These are phyloP conservation scores for Epicoccum nigrum DNA, from an alignment of 2,329 filamentous ascomycete species.

Conservation along the genomic window DNA sequence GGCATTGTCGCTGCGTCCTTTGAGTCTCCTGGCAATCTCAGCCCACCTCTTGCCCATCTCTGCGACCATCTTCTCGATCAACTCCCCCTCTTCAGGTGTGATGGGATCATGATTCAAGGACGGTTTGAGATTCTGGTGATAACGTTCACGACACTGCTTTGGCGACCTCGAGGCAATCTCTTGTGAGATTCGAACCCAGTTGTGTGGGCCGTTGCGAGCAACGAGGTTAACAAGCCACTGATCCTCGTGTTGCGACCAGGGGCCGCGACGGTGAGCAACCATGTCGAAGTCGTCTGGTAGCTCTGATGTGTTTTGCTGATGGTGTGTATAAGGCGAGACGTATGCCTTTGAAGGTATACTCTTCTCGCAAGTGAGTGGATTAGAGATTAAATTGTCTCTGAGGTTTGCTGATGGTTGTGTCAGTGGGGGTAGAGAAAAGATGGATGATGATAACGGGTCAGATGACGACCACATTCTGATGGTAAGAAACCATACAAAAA, in stretches of 20 bases:
- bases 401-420: background rate
- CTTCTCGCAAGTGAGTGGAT: background rate
- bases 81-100: conserved; percentile 72
- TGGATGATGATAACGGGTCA: background rate
- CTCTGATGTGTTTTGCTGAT: conserved; percentile 1
- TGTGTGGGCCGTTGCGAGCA: conserved; percentile 72
- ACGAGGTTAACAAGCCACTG: conserved; percentile 72
- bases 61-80: conserved; percentile 78
- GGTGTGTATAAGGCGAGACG: background rate
- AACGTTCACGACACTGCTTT: conserved; percentile 94
- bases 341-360: conserved; percentile 9
- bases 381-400: background rate
- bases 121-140: conserved; percentile 89
- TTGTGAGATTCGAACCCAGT: conserved; percentile 88
- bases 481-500: background rate
- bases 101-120: conserved; percentile 81
- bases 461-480: background rate
- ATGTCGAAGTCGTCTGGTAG: conserved; percentile 36
- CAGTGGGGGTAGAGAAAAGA: conserved; percentile 6
- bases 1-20: conserved; percentile 89
- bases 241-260: conserved; percentile 83
- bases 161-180: conserved; percentile 78
- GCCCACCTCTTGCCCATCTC: conserved; percentile 90
- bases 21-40: conserved; percentile 82
- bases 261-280: conserved; percentile 72